Conservation (phyloP, 2,329 filamentous ascomycete genomes). For the Nemania abortiva region DNA sequence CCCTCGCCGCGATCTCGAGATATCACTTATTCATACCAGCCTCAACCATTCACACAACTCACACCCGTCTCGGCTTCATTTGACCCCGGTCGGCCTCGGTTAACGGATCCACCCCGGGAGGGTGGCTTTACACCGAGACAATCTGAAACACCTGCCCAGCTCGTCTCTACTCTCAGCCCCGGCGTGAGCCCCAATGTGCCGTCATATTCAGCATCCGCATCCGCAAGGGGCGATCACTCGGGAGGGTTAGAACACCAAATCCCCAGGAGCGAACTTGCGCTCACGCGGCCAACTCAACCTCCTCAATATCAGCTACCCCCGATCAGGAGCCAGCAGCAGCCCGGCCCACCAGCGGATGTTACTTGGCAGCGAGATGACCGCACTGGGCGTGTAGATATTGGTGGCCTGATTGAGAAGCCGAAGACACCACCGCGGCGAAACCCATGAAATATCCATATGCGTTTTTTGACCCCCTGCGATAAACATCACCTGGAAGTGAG, state of each 20-base stretch:
- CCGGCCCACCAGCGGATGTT: slow-evolving; percentile 44
- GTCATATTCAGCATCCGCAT: slow-evolving; percentile 61
- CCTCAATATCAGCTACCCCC: slow-evolving; percentile 56
- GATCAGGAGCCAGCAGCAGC: slow-evolving; percentile 54
- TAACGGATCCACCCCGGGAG: slow-evolving; percentile 52
- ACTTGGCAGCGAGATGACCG: slow-evolving; percentile 63
- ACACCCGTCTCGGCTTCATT: slow-evolving; percentile 62
- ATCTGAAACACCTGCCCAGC: slow-evolving; percentile 50
- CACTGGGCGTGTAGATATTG: slow-evolving; percentile 68
- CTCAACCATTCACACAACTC: slow-evolving; percentile 57
- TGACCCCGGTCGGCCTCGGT: slow-evolving; percentile 59
- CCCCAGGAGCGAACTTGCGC: slow-evolving; percentile 64
- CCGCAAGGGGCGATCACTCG: slow-evolving; percentile 63
- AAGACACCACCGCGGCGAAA: slow-evolving; percentile 53
- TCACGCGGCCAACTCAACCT: slow-evolving; percentile 50
- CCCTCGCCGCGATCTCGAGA: slow-evolving; percentile 61
- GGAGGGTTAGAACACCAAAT: slow-evolving; percentile 62
- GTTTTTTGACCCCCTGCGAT: neutral
- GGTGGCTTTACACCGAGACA: slow-evolving; percentile 50
- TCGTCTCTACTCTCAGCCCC: slow-evolving; percentile 50
- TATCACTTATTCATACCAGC: slow-evolving; percentile 57
- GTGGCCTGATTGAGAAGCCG: slow-evolving; percentile 70
- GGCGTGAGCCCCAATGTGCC: slow-evolving; percentile 58
- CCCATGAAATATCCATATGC: slow-evolving; percentile 19
- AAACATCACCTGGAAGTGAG: slow-evolving; percentile 14